Evolutionary conservation across 1,139 yeast species (phyloP), one percentile per base, ranked within the genome.

Genomic region (Diutina ranongensis): DNA sequence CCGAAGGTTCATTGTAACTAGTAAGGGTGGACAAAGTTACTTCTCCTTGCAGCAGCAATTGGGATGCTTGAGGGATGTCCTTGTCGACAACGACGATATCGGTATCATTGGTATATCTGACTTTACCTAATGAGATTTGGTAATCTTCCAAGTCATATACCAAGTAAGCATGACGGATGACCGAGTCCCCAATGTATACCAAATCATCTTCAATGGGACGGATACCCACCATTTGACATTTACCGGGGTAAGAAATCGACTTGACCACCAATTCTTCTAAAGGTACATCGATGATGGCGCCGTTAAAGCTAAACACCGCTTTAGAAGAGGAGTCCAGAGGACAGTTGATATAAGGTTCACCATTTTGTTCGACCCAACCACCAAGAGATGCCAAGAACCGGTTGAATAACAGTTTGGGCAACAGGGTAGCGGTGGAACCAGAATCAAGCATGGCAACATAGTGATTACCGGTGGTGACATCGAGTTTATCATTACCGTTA

Each of bases 111-210:
- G 74, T 57, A 50, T 63, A 62, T 35, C 62, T 63, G 5, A 80
- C 82, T 53, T 75, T 85, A 1, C 94, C 96, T 46, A 88, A 49
- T 0, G 82, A 79, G 27, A 87, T 67, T 55, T 79, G 77, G 46
- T 66, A 62, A 51, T 74, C 75, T 31, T 83, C 88, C 51, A 86
- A 64, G 60, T 88, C 94, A 55, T 75, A 86, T 40, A 86, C 95
- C 47, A 80, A 76, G 58, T 87, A 87, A 8, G 85, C 88, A 46
- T 76, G 69, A 49, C 86, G 72, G 55, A 88, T 64, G 62, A 86
- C 79, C 31, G 80, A 74, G 60, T 85, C 95, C 44, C 96, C 96
- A 46, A 66, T 54, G 31, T 64, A 55, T 8, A 25, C 42, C 9
- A 38, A 13, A 27, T 22, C 32, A 18, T 22, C 16, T 8, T n/a